phyloP scores from a whole-genome alignment of 805 yeast species.

The Kuraishia borneana region DNA sequence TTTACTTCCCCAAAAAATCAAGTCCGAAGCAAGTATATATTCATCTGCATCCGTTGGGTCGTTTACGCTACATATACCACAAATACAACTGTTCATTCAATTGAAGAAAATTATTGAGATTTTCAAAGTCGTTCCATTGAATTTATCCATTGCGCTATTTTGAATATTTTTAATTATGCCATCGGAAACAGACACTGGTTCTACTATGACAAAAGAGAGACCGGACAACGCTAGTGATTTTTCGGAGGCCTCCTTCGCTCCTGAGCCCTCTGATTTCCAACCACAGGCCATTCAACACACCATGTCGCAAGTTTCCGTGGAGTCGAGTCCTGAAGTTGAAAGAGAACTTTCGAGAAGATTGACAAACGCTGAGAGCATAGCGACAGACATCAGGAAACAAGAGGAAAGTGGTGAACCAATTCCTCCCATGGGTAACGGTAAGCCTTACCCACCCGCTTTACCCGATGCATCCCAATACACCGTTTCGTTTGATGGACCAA shows the following conservation, averaged over 20 bases:
- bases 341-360: slow-evolving; percentile 26
- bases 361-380: slow-evolving; percentile 23
- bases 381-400: slow-evolving; percentile 9
- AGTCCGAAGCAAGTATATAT: too few relatives aligned
- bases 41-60: too few relatives aligned
- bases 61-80: too few relatives aligned
- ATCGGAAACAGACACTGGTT: neutral
- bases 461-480: slow-evolving; percentile 45
- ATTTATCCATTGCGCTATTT: too few relatives aligned
- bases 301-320: neutral
- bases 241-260: neutral
- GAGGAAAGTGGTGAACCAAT: slow-evolving; percentile 24
- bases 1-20: too few relatives aligned
- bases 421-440: slow-evolving; percentile 58
- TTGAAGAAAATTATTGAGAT: too few relatives aligned
- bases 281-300: neutral
- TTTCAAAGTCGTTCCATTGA: too few relatives aligned
- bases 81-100: too few relatives aligned
- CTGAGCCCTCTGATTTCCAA: neutral
- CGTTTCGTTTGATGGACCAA: slow-evolving; percentile 67
- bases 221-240: neutral
- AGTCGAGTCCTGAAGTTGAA: slow-evolving; percentile 1
- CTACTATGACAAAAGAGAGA: neutral
- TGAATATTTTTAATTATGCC: too few relatives aligned
- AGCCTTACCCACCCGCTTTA: slow-evolving; percentile 50